Percentiles rank a stretch among this genome's conserved stretches.
phyloP scores from a whole-genome alignment of 163 green algal genomes.

The Trebouxiophyceae sp. region DNA sequence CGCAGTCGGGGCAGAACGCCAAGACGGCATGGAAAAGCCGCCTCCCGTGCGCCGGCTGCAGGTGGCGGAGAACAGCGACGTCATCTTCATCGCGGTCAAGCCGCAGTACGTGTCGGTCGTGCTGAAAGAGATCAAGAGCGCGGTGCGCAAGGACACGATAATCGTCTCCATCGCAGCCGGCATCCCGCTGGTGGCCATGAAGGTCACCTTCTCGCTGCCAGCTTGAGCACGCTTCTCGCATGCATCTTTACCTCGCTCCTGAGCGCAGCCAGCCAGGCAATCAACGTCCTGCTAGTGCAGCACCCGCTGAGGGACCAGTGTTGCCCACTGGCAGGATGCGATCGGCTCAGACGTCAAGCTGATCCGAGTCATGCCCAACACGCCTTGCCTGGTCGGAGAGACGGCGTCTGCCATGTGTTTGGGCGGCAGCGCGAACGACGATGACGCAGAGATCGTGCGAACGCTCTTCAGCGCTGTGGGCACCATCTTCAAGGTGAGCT shows the following conservation, averaged over 20 bases:
- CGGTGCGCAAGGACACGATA: slow-evolving; percentile 49
- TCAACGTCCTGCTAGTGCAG: too few species aligned
- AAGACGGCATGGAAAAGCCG: too few species aligned
- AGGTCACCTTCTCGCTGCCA: slow-evolving; percentile 16
- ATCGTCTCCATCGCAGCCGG: slow-evolving; percentile 95
- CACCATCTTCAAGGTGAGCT: slow-evolving; percentile 59
- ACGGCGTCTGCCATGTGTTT: slow-evolving; percentile 88
- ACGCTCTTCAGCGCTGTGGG: slow-evolving; percentile 78
- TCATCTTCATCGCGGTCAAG: slow-evolving; percentile 94
- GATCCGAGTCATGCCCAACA: slow-evolving; percentile 98
- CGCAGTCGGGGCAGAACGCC: too few species aligned
- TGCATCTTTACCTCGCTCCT: neutral
- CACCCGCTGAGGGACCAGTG: too few species aligned
- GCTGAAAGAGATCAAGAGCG: slow-evolving; percentile 58
- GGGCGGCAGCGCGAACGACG: slow-evolving; percentile 58
- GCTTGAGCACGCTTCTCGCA: neutral
- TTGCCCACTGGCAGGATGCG: slow-evolving; percentile 47
- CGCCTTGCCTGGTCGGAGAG: slow-evolving; percentile 93
- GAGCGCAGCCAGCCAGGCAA: neutral
- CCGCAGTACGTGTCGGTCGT: slow-evolving; percentile 78
- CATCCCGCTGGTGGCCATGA: slow-evolving; percentile 60
- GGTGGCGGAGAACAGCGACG: slow-evolving; percentile 68
- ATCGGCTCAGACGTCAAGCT: slow-evolving; percentile 51
- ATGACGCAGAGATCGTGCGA: slow-evolving; percentile 66
- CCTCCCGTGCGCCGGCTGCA: too few species aligned